phyloP scores from a whole-genome alignment of 1,284 basidiomycete genomes.

The Malassezia sp. region DNA sequence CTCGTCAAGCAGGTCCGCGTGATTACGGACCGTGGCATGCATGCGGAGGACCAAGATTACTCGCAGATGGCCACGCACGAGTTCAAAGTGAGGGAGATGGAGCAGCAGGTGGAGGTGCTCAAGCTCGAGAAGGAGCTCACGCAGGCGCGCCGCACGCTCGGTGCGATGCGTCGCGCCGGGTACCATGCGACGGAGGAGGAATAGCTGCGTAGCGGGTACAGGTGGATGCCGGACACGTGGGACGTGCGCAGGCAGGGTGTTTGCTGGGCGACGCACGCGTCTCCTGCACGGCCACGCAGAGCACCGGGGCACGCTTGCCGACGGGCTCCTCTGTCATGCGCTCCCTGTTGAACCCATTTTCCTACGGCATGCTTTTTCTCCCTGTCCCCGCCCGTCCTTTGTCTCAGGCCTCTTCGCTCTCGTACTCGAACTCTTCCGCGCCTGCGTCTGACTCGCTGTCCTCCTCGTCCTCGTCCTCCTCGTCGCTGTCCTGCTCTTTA shows the following conservation, averaged over 20 bases:
- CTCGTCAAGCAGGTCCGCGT: constrained; percentile 94
- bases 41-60: constrained; percentile 73
- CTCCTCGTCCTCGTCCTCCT: neutral
- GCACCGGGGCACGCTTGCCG: too few species aligned
- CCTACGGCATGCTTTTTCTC: too few species aligned
- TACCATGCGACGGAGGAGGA: constrained; percentile 41
- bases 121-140: constrained; percentile 87
- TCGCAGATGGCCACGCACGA: constrained; percentile 83
- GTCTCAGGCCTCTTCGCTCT: too few species aligned
- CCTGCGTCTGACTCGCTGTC: neutral
- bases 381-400: too few species aligned
- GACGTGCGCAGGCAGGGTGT: too few species aligned
- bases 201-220: too few species aligned
- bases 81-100: constrained; percentile 81
- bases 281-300: too few species aligned
- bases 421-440: constrained; percentile 1
- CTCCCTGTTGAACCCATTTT: too few species aligned
- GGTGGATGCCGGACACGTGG: too few species aligned
- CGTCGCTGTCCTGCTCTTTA: constrained; percentile 20
- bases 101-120: constrained; percentile 95
- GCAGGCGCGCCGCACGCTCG: constrained; percentile 42
- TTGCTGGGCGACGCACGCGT: too few species aligned
- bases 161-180: constrained; percentile 41
- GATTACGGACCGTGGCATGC: constrained; percentile 66
- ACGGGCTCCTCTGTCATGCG: too few species aligned